Base-by-base conservation (phyloP, 2,329 filamentous ascomycete genomes). In the Hirsutella rhossiliensis region DNA sequence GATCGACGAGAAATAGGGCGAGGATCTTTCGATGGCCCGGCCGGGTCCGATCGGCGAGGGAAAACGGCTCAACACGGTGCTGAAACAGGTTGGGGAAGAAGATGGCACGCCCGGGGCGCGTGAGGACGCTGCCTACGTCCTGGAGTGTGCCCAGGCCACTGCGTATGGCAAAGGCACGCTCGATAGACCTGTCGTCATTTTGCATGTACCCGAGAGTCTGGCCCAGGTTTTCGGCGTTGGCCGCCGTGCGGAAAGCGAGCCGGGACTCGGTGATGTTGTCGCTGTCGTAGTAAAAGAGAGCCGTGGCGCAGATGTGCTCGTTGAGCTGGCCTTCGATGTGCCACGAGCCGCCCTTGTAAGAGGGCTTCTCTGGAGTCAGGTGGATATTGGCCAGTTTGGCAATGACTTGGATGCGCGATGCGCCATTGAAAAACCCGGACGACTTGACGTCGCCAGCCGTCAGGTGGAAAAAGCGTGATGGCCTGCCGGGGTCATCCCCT, bases 351-450 rank as follows among this genome's bases (percentile, higher is more conserved):
- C 72, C 72, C 0, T 60, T 57, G 48, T 77, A 82, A 0, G 54
- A 53, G 0, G 78, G 73, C 3, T 75, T 69, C 17, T 75, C 72
- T 0, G 79, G 79, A 0, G 69, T 76, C 1, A 84, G 65, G 27
- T 80, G 67, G 39, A 83, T 75, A 40, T 73, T 77, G 13, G 75
- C 69, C 12, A 84, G 60, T 56, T 82, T 82, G 43, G 80, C 70
- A 44, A 83, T 76, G 34, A 84, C 64, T 47, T 84, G 80, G 0
- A 83, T 59, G 3, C 59, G 59, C 11, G 54, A 45, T 4, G 48
- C 46, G 20, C 51, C 52, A 4, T 55, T 32, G 40, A 59, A 66
- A 2, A 52, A 52, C 2, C 48, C 43, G 23, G 23, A 23, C 4
- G 52, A 45, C 31, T 58, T 55, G 39, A 62, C 50, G 15, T 58